Evolutionary conservation across 2,329 filamentous ascomycete species (phyloP), one percentile per base, ranked within the genome.

Genomic region (Fusarium musae): DNA sequence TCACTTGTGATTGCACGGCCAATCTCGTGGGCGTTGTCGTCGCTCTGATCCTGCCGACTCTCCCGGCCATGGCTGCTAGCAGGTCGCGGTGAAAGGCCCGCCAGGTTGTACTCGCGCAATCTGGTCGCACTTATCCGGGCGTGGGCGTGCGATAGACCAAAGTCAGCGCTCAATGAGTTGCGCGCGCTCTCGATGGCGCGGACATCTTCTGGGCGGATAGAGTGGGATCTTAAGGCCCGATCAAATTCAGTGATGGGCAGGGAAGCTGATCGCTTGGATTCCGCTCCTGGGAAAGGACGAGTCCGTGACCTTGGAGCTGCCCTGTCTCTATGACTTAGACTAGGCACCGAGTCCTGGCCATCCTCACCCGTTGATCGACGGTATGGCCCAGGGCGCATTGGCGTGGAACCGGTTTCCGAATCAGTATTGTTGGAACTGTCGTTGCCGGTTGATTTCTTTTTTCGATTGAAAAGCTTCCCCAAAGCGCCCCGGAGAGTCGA

Each of bases 1-100:
- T 90, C 88, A 69, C 87, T 89, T 5, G 89, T 90, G 53, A 92
- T 87, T 52, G 90, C 90, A 23, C 87, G 86, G n/a, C 89, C 90
- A 66, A 91, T 91, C 63, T 88, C 85, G n/a, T 84, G 81, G 1
- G 86, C 84, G 64, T 88, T 84, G 2, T 86, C 83, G 19, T 83
- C 80, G 7, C 78, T 79, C 28, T 78, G 76, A 15, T 82, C 75
- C 57, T 81, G 74, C 30, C 80, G 82, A 49, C 82, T 86, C 28
- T 83, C 85, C 40, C 87, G 85, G 11, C 84, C 88, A 47, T 90
- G 88, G 11, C 85, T 85, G 75, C 89, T 91, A n/a, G 87, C 88
- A 26, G 90, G 90, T 42, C 90, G 84, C 0, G 90, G 90, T 5
- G 88, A 89, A 49, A 92, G 82, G 1, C 90, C 90, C 4, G 83